Conservation (phyloP, 2,329 filamentous ascomycete genomes). For the Monilinia vaccinii-corymbosi region DNA sequence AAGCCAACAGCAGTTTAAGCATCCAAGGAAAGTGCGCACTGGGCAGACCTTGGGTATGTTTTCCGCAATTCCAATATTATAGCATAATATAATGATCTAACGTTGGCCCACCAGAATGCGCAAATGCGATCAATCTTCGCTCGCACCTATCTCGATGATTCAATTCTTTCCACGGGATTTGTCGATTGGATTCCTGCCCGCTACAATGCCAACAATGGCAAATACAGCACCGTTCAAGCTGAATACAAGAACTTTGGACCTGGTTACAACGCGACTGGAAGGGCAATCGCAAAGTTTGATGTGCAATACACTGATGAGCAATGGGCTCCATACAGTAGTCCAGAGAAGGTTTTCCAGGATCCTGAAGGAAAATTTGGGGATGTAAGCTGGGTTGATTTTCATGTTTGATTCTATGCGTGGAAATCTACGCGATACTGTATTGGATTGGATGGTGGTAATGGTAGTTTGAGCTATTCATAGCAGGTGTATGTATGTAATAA, state of each 20-base stretch:
- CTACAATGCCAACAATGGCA: slow-evolving; percentile 17
- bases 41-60: slow-evolving; percentile 39
- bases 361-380: slow-evolving; percentile 19
- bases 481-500: too few species aligned
- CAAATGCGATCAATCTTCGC: slow-evolving; percentile 44
- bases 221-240: slow-evolving; percentile 39
- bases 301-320: slow-evolving; percentile 15
- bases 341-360: slow-evolving; percentile 19
- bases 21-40: slow-evolving; percentile 39
- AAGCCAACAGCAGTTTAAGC: slow-evolving; percentile 41
- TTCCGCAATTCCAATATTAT: neutral
- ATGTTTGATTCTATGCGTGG: slow-evolving; percentile 11
- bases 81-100: neutral
- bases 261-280: slow-evolving; percentile 40
- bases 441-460: too few species aligned
- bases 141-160: slow-evolving; percentile 40
- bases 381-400: slow-evolving; percentile 21
- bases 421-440: too few species aligned
- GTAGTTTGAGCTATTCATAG: too few species aligned
- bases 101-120: slow-evolving; percentile 31
- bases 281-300: slow-evolving; percentile 21
- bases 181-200: slow-evolving; percentile 36
- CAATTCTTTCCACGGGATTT: slow-evolving; percentile 40
- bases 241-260: slow-evolving; percentile 43
- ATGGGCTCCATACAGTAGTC: slow-evolving; percentile 15